Evolutionary conservation across 306 rosid species (phyloP).

Genomic region (Rosa multiflora): DNA sequence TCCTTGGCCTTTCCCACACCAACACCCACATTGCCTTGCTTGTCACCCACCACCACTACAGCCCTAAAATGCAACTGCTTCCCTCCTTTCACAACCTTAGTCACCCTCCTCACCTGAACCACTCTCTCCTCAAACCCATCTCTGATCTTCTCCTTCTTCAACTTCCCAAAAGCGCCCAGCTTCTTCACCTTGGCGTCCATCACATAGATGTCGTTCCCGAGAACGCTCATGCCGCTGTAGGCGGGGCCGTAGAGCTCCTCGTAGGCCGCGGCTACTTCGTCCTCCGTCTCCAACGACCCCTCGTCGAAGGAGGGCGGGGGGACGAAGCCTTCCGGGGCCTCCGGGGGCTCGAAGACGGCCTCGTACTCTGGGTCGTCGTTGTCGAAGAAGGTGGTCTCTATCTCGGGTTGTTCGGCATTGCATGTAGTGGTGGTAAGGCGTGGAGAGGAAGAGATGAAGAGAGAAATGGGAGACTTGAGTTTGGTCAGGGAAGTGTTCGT

Average conservation of each 20-base stretch:
- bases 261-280: slow-evolving; percentile 70
- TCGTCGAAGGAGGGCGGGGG: slow-evolving; percentile 68
- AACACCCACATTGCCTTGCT: slow-evolving; percentile 83
- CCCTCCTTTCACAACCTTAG: slow-evolving; percentile 98
- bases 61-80: slow-evolving; percentile 83
- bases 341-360: slow-evolving; percentile 59
- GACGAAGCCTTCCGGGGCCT: slow-evolving; percentile 67
- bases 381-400: slow-evolving; percentile 74
- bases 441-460: slow-evolving; percentile 21
- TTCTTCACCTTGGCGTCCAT: slow-evolving; percentile 71
- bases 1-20: slow-evolving; percentile 85
- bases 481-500: slow-evolving; percentile 29
- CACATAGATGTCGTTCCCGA: slow-evolving; percentile 66
- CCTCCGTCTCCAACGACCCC: slow-evolving; percentile 69
- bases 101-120: slow-evolving; percentile 84
- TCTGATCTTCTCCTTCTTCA: slow-evolving; percentile 62
- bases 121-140: slow-evolving; percentile 97
- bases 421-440: slow-evolving; percentile 11
- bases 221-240: slow-evolving; percentile 64
- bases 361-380: slow-evolving; percentile 46
- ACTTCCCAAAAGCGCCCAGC: slow-evolving; percentile 49
- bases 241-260: slow-evolving; percentile 85
- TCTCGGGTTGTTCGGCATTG: slow-evolving; percentile 47
- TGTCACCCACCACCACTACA: slow-evolving; percentile 83
- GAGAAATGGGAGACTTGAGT: slow-evolving; percentile 25